Conservation (phyloP, 495 filamentous ascomycete genomes). For the Xylaria nigripes region DNA sequence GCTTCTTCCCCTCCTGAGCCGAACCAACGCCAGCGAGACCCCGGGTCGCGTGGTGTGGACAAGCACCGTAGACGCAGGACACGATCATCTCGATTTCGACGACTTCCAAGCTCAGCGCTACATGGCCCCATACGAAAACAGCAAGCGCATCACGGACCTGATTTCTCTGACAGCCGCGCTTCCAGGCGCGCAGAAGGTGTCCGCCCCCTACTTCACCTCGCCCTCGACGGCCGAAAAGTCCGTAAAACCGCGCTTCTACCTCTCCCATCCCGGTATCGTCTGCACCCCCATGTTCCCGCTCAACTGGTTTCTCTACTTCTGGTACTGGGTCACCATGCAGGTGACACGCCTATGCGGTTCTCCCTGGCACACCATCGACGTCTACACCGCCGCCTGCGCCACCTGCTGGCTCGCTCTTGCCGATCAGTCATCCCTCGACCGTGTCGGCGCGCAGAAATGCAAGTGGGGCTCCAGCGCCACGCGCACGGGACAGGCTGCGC, state of each 20-base stretch:
- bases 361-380: constrained; percentile 70
- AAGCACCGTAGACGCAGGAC: constrained; percentile 63
- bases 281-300: constrained; percentile 72
- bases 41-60: constrained; percentile 72
- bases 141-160: constrained; percentile 79
- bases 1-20: constrained; percentile 61
- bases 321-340: constrained; percentile 55
- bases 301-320: constrained; percentile 50
- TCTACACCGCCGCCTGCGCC: constrained; percentile 70
- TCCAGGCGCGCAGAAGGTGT: constrained; percentile 52
- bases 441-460: constrained; percentile 40
- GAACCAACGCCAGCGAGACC: constrained; percentile 29
- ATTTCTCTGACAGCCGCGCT: constrained; percentile 66
- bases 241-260: constrained; percentile 43
- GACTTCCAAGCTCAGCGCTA: constrained; percentile 71
- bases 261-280: constrained; percentile 83
- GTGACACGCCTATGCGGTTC: constrained; percentile 71
- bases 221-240: constrained; percentile 21
- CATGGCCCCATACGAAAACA: constrained; percentile 64
- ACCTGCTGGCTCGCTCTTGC: constrained; percentile 73
- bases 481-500: constrained; percentile 46
- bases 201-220: constrained; percentile 28
- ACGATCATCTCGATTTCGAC: constrained; percentile 45
- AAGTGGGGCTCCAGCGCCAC: constrained; percentile 82
- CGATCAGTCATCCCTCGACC: constrained; percentile 56